A percentile compares a stretch with the other conserved stretches of the same genome.
These are phyloP conservation scores for Saccharomycopsis crataegensis DNA, from an alignment of 1,139 yeast species.

Conservation along the genomic window DNA sequence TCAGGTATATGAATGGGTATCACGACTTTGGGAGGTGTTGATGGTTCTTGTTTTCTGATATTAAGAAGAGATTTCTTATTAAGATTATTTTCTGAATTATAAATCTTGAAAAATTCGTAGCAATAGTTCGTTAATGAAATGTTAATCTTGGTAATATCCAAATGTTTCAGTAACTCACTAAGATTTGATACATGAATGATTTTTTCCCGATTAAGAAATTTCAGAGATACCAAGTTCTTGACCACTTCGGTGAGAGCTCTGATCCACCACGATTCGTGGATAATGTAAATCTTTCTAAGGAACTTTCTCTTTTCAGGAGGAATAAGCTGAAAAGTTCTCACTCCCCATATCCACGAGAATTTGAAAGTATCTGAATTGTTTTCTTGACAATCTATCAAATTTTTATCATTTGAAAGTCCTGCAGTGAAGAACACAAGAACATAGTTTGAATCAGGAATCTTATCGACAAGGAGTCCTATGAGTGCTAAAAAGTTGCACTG, in stretches of 20 bases:
- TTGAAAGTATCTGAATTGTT: constrained; percentile 26
- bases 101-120: constrained; percentile 33
- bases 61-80: not conserved
- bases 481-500: constrained; percentile 24
- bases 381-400: constrained; percentile 8
- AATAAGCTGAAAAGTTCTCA: constrained; percentile 63
- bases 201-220: constrained; percentile 29
- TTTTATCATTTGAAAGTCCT: constrained; percentile 46
- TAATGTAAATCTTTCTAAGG: constrained; percentile 61
- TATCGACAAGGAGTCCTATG: constrained; percentile 31
- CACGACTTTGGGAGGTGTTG: constrained; percentile 11
- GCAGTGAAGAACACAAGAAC: constrained; percentile 70
- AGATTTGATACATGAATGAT: constrained; percentile 49
- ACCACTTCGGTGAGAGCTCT: constrained; percentile 72
- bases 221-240: constrained; percentile 48
- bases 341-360: constrained; percentile 65
- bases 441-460: constrained; percentile 51
- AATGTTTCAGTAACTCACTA: constrained; percentile 50
- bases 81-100: not conserved
- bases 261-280: constrained; percentile 89
- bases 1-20: constrained; percentile 19
- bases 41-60: not conserved
- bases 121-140: constrained; percentile 69
- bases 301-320: constrained; percentile 51
- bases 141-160: constrained; percentile 71